Conservation (phyloP, 805 yeast genomes). For the Candida maesae region DNA sequence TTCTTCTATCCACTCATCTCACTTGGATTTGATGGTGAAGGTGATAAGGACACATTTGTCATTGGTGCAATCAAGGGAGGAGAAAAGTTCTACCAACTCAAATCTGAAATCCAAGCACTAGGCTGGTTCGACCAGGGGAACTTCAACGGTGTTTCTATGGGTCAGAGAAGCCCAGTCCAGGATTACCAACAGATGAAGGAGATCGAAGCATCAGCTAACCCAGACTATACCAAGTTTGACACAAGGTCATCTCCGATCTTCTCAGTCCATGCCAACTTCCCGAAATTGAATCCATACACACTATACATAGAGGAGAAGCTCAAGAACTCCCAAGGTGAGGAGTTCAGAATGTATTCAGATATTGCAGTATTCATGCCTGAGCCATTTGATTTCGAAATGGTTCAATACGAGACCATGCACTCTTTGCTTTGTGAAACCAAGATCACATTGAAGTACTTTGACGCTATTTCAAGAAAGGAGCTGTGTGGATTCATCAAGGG, state of each 20-base stretch:
- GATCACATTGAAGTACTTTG: constrained; percentile 42
- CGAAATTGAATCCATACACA: constrained; percentile 33
- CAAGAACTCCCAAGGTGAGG: constrained; percentile 17
- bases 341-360: constrained; percentile 26
- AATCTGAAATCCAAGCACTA: constrained; percentile 24
- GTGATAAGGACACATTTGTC: constrained; percentile 74
- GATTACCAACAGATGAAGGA: constrained; percentile 38
- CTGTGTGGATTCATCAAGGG: constrained; percentile 45
- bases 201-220: neutral
- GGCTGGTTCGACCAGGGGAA: constrained; percentile 31
- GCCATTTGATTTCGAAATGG: constrained; percentile 46
- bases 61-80: constrained; percentile 48
- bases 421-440: constrained; percentile 48
- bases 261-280: constrained; percentile 36
- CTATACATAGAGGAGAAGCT: constrained; percentile 24
- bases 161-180: constrained; percentile 65
- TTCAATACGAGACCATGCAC: constrained; percentile 54
- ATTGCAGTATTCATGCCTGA: constrained; percentile 30
- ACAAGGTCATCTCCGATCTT: constrained; percentile 21
- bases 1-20: constrained; percentile 65
- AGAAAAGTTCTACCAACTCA: constrained; percentile 46
- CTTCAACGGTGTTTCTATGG: constrained; percentile 72
- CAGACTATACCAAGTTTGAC: constrained; percentile 16
- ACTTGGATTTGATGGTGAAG: constrained; percentile 75
- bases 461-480: constrained; percentile 37